phyloP scores from a whole-genome alignment of 805 yeast species.

The Candida endomychidarum region DNA sequence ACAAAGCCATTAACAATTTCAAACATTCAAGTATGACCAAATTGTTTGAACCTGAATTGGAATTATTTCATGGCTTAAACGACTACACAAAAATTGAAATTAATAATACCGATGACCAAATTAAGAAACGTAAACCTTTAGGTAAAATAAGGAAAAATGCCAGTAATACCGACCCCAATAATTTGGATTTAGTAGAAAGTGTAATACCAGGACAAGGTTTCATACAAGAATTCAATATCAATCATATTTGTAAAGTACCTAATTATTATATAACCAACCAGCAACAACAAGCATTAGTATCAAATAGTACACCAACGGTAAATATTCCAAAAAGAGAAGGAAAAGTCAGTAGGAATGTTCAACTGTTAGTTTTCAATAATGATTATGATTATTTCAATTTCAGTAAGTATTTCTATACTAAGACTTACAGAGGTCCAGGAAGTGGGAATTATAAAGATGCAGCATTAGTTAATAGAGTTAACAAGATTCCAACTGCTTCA shows the following conservation, averaged over 20 bases:
- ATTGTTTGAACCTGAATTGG: constrained; percentile 35
- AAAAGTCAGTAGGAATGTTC: constrained; percentile 33
- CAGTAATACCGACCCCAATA: constrained; percentile 38
- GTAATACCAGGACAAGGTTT: constrained; percentile 45
- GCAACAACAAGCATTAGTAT: constrained; percentile 18
- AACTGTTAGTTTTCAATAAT: constrained; percentile 33
- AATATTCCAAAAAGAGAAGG: constrained; percentile 15
- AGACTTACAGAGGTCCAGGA: constrained; percentile 45
- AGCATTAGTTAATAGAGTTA: constrained; percentile 39
- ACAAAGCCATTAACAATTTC: constrained; percentile 23
- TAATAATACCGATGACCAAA: constrained; percentile 11
- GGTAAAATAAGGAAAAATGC: constrained; percentile 33
- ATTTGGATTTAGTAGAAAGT: constrained; percentile 38
- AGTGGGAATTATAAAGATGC: constrained; percentile 47
- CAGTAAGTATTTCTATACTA: constrained; percentile 40
- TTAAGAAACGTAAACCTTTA: constrained; percentile 24
- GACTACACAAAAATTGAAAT: constrained; percentile 25
- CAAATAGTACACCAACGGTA: not conserved
- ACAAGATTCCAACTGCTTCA: constrained; percentile 25
- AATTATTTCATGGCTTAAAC: constrained; percentile 28
- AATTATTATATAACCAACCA: constrained; percentile 38
- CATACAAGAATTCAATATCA: constrained; percentile 42
- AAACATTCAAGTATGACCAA: constrained; percentile 21
- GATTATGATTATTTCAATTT: constrained; percentile 36
- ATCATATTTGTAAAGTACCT: constrained; percentile 42